Conservation (phyloP, 257 asterid genomes). For the Fraxinus quadrangulata region DNA sequence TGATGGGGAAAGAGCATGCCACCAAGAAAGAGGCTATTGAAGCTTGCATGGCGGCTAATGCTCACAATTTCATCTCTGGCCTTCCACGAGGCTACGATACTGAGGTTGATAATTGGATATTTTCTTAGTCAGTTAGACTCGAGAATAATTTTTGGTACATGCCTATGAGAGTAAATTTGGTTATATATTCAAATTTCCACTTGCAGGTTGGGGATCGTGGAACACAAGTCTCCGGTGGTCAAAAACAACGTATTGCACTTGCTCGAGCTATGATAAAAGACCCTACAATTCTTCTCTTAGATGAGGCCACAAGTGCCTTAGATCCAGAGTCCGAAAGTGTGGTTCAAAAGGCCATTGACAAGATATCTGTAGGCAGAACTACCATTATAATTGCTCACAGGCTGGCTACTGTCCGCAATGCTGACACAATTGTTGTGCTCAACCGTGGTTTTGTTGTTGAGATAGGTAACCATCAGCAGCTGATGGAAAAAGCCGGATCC, state of each 20-base stretch:
- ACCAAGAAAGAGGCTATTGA: slow-evolving; percentile 63
- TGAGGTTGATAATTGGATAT: slow-evolving; percentile 36
- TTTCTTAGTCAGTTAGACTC: not conserved
- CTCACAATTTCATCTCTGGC: slow-evolving; percentile 62
- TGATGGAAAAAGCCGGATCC: slow-evolving; percentile 59
- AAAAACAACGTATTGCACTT: slow-evolving; percentile 78
- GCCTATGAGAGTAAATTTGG: not conserved
- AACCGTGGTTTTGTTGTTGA: slow-evolving; percentile 69
- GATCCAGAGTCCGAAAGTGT: slow-evolving; percentile 68
- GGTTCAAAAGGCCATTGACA: slow-evolving; percentile 79
- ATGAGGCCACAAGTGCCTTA: slow-evolving; percentile 88
- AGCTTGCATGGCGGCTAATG: slow-evolving; percentile 73
- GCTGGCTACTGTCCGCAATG: slow-evolving; percentile 73
- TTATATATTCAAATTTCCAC: not conserved
- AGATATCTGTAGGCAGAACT: slow-evolving; percentile 66
- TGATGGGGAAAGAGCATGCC: slow-evolving; percentile 78
- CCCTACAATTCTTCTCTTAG: slow-evolving; percentile 70
- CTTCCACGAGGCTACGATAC: slow-evolving; percentile 84
- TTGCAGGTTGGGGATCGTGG: slow-evolving; percentile 79
- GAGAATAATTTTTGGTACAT: not conserved
- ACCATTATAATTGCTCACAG: slow-evolving; percentile 75
- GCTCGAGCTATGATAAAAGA: slow-evolving; percentile 87
- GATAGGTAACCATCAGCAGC: slow-evolving; percentile 65
- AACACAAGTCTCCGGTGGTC: slow-evolving; percentile 84
- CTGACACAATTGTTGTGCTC: slow-evolving; percentile 65